These are phyloP conservation scores for Draba incana DNA, from an alignment of 345 rosid species.

Conservation along the genomic window DNA sequence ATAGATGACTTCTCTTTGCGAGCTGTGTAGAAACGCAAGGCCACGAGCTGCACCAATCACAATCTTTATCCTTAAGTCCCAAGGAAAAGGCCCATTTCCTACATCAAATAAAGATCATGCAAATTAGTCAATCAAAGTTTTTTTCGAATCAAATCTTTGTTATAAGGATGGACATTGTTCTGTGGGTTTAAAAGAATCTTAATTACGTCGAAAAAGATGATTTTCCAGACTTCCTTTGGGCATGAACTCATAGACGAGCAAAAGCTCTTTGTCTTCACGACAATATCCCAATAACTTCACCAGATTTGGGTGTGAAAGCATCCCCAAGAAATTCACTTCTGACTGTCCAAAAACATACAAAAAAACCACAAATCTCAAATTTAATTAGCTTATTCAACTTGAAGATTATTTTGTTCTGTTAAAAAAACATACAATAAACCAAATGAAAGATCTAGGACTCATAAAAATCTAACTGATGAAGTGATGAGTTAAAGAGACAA, in stretches of 20 bases:
- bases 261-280: slow-evolving; percentile 71
- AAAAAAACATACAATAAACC: background rate
- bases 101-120: slow-evolving; percentile 21
- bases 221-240: slow-evolving; percentile 77
- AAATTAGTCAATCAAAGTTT: background rate
- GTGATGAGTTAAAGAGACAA: too few species aligned
- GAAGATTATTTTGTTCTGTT: background rate
- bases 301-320: slow-evolving; percentile 79
- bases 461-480: background rate
- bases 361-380: slow-evolving; percentile 20
- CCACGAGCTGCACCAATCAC: slow-evolving; percentile 83
- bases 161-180: background rate
- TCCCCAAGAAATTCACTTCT: slow-evolving; percentile 79
- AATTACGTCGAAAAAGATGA: slow-evolving; percentile 78
- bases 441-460: background rate
- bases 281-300: slow-evolving; percentile 82
- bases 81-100: slow-evolving; percentile 64
- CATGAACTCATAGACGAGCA: slow-evolving; percentile 84
- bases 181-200: slow-evolving; percentile 34
- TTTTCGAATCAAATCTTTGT: background rate
- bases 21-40: slow-evolving; percentile 71
- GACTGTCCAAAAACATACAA: slow-evolving; percentile 53
- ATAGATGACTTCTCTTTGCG: slow-evolving; percentile 74
- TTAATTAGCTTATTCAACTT: background rate
- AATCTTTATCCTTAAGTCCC: slow-evolving; percentile 81